These are phyloP conservation scores for Phascolomyces articulosus DNA, from an alignment of 371 early-diverging fungal species.

Conservation along the genomic window DNA sequence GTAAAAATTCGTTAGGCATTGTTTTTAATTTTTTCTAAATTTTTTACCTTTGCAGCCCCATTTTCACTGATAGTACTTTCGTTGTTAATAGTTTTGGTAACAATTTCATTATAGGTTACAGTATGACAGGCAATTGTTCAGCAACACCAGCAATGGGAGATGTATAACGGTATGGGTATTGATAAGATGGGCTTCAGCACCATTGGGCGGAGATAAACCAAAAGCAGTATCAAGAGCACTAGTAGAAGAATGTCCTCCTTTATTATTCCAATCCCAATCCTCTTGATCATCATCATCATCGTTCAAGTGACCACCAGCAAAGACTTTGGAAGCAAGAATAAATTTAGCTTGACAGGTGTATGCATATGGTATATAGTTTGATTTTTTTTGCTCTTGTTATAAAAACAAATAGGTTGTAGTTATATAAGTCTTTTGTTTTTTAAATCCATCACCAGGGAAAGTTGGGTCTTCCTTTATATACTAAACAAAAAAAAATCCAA, in stretches of 20 bases:
- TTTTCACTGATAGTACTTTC: background rate
- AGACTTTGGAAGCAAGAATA: constrained; percentile 6
- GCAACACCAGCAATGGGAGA: no score
- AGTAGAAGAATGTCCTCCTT: background rate
- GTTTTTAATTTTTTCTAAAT: no score
- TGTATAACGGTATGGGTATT: background rate
- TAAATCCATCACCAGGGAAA: no score
- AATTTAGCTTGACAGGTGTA: background rate
- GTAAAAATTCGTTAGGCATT: background rate
- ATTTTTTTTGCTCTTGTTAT: no score
- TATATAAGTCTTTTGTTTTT: no score
- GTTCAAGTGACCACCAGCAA: constrained; percentile 10
- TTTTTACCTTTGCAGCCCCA: background rate
- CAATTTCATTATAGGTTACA: background rate
- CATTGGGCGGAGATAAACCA: constrained; percentile 4
- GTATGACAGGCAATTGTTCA: background rate
- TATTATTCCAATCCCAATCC: background rate
- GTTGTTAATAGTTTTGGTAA: constrained; percentile 2
- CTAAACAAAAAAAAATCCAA: no score
- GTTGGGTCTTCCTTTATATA: no score
- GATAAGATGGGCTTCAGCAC: background rate
- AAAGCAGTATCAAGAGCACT: background rate
- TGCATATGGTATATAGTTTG: background rate
- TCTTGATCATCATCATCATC: constrained; percentile 5
- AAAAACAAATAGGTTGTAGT: no score